Percentiles rank a stretch among this genome's conserved stretches.
Evolutionary conservation across 2,329 filamentous ascomycete species (phyloP).

Genomic region (Colletotrichum sp.): DNA sequence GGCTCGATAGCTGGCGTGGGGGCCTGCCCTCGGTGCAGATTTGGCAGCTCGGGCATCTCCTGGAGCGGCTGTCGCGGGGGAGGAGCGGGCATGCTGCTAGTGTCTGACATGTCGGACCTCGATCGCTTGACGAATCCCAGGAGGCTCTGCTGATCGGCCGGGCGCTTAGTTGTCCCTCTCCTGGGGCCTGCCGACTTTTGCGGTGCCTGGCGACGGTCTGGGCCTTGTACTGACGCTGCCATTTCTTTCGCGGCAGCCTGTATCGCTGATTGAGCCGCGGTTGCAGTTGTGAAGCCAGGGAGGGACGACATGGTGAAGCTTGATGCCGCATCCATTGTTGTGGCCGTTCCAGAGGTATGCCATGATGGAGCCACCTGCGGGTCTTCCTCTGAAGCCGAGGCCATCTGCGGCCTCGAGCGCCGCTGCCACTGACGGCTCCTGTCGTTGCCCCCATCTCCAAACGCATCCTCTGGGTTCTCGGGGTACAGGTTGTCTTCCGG

Average conservation of each 20-base stretch:
- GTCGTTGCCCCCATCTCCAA: background rate
- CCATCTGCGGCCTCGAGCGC: background rate
- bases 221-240: constrained; percentile 15
- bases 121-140: constrained; percentile 41
- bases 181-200: constrained; percentile 18
- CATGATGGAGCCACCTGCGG: background rate
- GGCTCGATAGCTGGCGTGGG: constrained; percentile 31
- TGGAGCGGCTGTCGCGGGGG: background rate
- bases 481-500: constrained; percentile 74
- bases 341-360: constrained; percentile 34
- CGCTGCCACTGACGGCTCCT: constrained; percentile 14
- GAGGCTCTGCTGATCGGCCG: constrained; percentile 46
- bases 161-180: constrained; percentile 35
- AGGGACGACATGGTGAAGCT: constrained; percentile 64
- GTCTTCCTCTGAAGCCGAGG: background rate
- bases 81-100: constrained; percentile 13
- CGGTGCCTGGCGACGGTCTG: constrained; percentile 20
- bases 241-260: constrained; percentile 32
- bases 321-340: constrained; percentile 65
- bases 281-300: constrained; percentile 67
- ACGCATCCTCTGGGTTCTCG: constrained; percentile 30
- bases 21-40: constrained; percentile 15
- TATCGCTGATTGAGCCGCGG: constrained; percentile 54
- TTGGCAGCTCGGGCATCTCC: constrained; percentile 16
- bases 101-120: constrained; percentile 8